Base-by-base conservation (phyloP, 2,329 filamentous ascomycete genomes). In the Colletotrichum falcatum region DNA sequence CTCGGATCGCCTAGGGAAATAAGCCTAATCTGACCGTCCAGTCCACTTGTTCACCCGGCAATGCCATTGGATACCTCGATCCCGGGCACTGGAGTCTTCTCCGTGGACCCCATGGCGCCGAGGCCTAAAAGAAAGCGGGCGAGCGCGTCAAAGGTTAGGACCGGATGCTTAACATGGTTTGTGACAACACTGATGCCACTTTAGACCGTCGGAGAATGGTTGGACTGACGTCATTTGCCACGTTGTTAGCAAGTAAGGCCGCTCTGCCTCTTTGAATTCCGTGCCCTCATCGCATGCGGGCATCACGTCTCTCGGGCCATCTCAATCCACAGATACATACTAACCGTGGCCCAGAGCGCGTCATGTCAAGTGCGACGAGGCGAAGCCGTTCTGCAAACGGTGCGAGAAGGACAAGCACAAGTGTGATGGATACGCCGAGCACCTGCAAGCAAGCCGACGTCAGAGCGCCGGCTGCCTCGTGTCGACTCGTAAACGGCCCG, bases 281-380 rank as follows among this genome's bases (percentile, higher is more conserved):
- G 18, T 16, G 12, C 18, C 37, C 12, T 20, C 30, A 33, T 12
- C 28, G 42, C 16, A 14, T 33, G 18, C n/a, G 33, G 56, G 20
- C 20, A 28, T 44, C 44, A 23, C 53, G n/a, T 16, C 18, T 46
- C 23, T 30, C 14, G 12, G 6, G 9, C 28, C 8, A 23, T n/a
- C 39, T 18, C 30, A 20, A 16, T 53, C 42, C 46, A 14, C 33
- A 42, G 33, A 44, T 20, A 42, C 9, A 7, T 46, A 54, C 66
- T 66, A 14, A 66, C 61, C 16, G 16, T 14, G 6, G 16, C n/a
- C 20, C 26, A 71, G 65, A 64, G 56, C 55, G 28, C 70, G 73
- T 20, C 72, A 69, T 53, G 66, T 74, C n/a, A 74, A 74, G 26
- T 74, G 73, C 42, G 73, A 74, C 28, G 73, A 74, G 51, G 53